Evolutionary conservation across 805 yeast species (phyloP).

Genomic region (Nakazawaea ishiwadae): DNA sequence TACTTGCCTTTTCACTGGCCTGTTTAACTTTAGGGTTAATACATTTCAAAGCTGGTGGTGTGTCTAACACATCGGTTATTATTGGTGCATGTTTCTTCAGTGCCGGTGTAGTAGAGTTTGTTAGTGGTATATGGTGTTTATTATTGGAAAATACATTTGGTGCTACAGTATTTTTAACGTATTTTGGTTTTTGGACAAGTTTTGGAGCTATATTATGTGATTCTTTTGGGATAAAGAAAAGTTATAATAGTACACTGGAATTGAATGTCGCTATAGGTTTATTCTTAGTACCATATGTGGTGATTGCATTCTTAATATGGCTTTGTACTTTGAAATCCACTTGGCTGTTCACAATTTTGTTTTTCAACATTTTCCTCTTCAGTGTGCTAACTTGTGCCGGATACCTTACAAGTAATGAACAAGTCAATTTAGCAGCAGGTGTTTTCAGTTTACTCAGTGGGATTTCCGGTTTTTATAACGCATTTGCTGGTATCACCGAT

Average conservation of each 20-base stretch:
- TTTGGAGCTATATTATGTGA: conserved; percentile 41
- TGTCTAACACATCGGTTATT: conserved; percentile 50
- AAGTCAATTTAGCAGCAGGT: conserved; percentile 40
- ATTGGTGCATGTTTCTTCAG: conserved; percentile 67
- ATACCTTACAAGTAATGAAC: conserved; percentile 31
- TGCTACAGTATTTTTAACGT: conserved; percentile 43
- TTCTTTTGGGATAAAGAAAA: conserved; percentile 35
- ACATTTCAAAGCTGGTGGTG: conserved; percentile 40
- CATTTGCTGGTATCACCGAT: conserved; percentile 42
- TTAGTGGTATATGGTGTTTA: conserved; percentile 48
- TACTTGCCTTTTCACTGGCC: conserved; percentile 41
- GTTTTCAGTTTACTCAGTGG: conserved; percentile 39
- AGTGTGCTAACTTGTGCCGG: conserved; percentile 39
- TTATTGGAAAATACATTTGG: conserved; percentile 51
- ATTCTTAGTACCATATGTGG: conserved; percentile 45
- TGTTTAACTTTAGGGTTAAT: conserved; percentile 43
- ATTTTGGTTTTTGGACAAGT: conserved; percentile 52
- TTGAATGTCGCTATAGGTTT: conserved; percentile 41
- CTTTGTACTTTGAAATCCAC: conserved; percentile 45
- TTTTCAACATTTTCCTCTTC: conserved; percentile 40
- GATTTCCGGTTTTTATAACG: conserved; percentile 39
- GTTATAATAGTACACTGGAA: conserved; percentile 33
- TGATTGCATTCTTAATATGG: conserved; percentile 42
- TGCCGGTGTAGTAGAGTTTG: conserved; percentile 43
- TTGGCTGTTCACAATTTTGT: conserved; percentile 30